Evolutionary conservation across 805 yeast species (phyloP), one percentile per base, ranked within the genome.

Genomic region (Wickerhamomyces kurtzmanii): DNA sequence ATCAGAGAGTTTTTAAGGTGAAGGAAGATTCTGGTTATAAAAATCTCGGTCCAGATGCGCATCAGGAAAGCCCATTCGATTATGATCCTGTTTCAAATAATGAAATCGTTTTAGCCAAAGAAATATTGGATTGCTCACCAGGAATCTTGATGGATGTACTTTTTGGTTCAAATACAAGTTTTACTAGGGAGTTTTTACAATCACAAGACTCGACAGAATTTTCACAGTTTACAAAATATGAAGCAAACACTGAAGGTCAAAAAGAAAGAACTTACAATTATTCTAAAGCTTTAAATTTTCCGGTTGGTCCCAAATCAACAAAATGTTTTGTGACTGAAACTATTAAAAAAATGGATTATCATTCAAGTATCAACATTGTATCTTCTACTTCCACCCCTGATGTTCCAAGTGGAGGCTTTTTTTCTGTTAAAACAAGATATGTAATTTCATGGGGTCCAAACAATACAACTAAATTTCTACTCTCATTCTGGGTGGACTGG

Each of bases 261-360:
- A 50, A 57, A 25, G 65, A 57, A 25, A 54, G 93, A 30, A 49
- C 56, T 4, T 87, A 70, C 47, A 63, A 68, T 5, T 91, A 87
- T 51, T 66, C 69, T 27, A 83, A 83, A 51, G 84, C 79, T 1
- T 62, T 91, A 31, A 73, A 75, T 29, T 86, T 71, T 29, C 70
- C 95, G 1, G 74, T 91, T 20, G 98, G 98, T 0, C 98, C 98
- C 9, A 86, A 84, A 43, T 84, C 89, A 15, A 87, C 99, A 3
- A 73, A 67, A 31, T 83, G 94, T 48, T 34, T 56, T n/a, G 73
- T 70, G 11, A 54, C 51, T 3, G 96, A 86, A 40, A 57, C 63
- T 0, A 61, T 82, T 13, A 69, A 73, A 24, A 54, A 65, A 25
- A 54, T 65, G 42, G 79, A 82, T 42, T 59, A 62, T 28, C 57